Base-by-base conservation (phyloP, 768 basidiomycete genomes). In the Hemileccinum rubropunctum region DNA sequence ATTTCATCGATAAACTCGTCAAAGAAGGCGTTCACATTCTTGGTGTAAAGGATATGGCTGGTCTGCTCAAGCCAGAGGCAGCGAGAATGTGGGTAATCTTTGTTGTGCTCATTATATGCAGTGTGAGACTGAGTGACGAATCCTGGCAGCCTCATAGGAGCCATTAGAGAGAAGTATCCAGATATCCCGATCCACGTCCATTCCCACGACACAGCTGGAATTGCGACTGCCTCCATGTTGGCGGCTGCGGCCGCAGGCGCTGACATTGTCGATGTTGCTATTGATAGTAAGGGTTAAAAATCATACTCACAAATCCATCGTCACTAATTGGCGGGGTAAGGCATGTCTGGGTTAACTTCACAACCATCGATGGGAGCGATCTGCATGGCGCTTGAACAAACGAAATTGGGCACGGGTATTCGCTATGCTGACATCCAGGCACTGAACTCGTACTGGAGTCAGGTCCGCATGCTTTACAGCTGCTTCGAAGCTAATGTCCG, bases 351-450 rank as follows among this genome's bases (percentile, higher is more conserved):
- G 52, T 76, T 95, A 57, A 99, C 97, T 44, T 98, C 97, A 17
- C 97, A 99, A 65, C 95, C 97, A 17, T 91, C 97, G 5, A 99
- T 99, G 97, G 97, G 97, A 60, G 97, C 97, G 30, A 83, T 99
- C 33, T 88, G 88, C 71, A 82, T 84, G 76, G 95, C 97, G 23
- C 75, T 99, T 42, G 97, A 99, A 73, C 97, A 99, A 73, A 94
- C 91, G 33, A 72, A 78, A 33, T 77, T 98, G 50, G 97, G 95
- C 56, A 94, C 95, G 18, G 97, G 97, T 52, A 99, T 99, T 63
- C 87, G 89, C 45, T 94, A 95, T 67, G 90, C 91, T 59, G 92
- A 98, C 70, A 93, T 99, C 61, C 95, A 98, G 68, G 89, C 94
- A 26, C 82, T 99, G 61, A 99, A 99, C 79, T 71, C 86, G 49